Conservation (phyloP, 768 basidiomycete species). For the Tulasnella sp. region DNA sequence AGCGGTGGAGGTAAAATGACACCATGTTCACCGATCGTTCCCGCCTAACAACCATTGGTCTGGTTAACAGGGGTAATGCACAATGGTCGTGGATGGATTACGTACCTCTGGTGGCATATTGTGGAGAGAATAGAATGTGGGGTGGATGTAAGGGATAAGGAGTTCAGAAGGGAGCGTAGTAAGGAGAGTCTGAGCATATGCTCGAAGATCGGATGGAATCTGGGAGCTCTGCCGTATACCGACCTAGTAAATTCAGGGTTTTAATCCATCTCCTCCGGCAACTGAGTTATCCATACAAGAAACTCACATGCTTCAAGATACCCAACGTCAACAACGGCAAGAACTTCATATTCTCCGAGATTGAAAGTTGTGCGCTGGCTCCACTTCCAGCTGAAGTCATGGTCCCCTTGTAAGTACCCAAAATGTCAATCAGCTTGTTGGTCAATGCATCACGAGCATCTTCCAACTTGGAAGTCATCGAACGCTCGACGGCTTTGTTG, state of each 20-base stretch:
- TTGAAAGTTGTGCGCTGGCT: conserved; percentile 84
- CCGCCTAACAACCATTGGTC: conserved; percentile 45
- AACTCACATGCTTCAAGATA: conserved; percentile 77
- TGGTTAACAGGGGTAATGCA: background rate
- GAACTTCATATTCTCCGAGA: conserved; percentile 90
- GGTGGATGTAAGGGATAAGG: conserved; percentile 88
- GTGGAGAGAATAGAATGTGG: conserved; percentile 89
- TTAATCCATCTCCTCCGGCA: background rate
- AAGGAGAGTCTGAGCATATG: conserved; percentile 86
- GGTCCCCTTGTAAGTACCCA: conserved; percentile 83
- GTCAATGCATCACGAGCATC: conserved; percentile 76
- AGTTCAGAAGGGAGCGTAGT: conserved; percentile 84
- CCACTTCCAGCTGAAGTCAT: conserved; percentile 92
- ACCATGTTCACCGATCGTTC: conserved; percentile 81
- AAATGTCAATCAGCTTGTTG: conserved; percentile 72
- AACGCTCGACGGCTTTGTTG: conserved; percentile 86
- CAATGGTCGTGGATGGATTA: background rate
- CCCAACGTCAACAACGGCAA: conserved; percentile 83
- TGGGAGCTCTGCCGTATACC: conserved; percentile 92
- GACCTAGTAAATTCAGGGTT: conserved; percentile 37
- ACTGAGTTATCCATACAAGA: background rate
- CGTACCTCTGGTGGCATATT: conserved; percentile 86
- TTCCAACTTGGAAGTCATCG: conserved; percentile 73
- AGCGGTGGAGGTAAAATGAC: conserved; percentile 77
- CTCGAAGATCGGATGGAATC: conserved; percentile 91